phyloP scores from a whole-genome alignment of 306 rosid genomes.

The Quercus cerris region DNA sequence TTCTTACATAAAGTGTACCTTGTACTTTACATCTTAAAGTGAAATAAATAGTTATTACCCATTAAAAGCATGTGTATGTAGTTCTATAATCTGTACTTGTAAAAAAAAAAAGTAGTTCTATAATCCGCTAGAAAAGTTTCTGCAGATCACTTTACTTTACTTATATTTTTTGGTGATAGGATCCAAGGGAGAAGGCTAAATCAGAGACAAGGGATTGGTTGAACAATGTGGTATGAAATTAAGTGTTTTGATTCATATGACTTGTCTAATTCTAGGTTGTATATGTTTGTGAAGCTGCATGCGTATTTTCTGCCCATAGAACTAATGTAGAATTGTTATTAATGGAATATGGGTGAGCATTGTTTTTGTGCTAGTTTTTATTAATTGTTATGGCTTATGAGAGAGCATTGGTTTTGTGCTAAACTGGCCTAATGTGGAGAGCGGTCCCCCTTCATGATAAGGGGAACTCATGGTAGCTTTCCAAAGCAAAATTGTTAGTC shows the following conservation, averaged over 20 bases:
- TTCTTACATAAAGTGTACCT: neutral
- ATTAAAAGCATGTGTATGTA: neutral
- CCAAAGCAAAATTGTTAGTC: too few species aligned
- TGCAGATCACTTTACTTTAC: neutral
- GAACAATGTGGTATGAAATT: slow-evolving; percentile 81
- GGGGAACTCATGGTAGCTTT: too few species aligned
- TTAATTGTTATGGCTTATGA: too few species aligned
- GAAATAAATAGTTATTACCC: neutral
- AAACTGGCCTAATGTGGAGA: too few species aligned
- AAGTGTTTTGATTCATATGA: slow-evolving; percentile 16
- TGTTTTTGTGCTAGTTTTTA: too few species aligned
- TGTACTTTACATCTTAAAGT: neutral
- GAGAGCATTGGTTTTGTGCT: too few species aligned
- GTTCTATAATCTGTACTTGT: too few species aligned
- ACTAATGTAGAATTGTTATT: too few species aligned
- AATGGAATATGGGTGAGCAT: too few species aligned
- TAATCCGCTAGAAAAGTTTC: neutral
- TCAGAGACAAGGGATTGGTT: slow-evolving; percentile 98
- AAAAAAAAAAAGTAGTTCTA: too few species aligned
- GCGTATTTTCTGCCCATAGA: too few species aligned
- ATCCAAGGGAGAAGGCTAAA: slow-evolving; percentile 96
- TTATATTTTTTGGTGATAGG: slow-evolving; percentile 44
- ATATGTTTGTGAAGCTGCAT: neutral
- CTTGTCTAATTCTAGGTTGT: neutral
- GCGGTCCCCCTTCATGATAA: too few species aligned